Evolutionary conservation across 2,329 filamentous ascomycete species (phyloP).

Genomic region (Epichloe sp.): DNA sequence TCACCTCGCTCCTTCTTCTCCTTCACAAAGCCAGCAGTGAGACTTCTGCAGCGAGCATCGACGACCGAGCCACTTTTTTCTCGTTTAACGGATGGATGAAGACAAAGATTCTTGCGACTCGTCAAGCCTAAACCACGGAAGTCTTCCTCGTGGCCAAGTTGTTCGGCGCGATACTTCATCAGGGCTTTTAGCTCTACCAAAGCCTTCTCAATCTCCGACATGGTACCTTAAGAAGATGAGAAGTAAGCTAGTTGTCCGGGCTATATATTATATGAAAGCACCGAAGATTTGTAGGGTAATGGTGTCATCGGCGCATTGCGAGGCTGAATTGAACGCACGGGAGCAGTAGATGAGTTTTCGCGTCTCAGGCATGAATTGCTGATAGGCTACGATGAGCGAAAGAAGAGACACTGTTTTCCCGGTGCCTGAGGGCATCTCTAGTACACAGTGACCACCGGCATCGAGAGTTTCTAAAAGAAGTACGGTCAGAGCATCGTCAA

Average conservation of each 20-base stretch:
- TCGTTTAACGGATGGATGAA: slow-evolving; percentile 89
- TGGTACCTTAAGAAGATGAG: slow-evolving; percentile 46
- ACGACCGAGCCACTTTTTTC: slow-evolving; percentile 93
- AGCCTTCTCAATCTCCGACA: slow-evolving; percentile 99
- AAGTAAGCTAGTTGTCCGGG: background rate
- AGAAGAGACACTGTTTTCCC: slow-evolving; percentile 94
- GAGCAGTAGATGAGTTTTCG: slow-evolving; percentile 98
- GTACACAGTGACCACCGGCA: slow-evolving; percentile 83
- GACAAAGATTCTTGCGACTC: slow-evolving; percentile 91
- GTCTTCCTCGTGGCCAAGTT: slow-evolving; percentile 84
- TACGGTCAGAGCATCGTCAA: background rate
- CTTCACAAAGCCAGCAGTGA: slow-evolving; percentile 93
- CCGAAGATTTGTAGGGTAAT: background rate
- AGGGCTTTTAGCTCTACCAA: slow-evolving; percentile 78
- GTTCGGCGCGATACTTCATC: slow-evolving; percentile 86
- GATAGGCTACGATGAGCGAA: slow-evolving; percentile 92
- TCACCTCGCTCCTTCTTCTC: slow-evolving; percentile 95
- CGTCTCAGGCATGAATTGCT: slow-evolving; percentile 84
- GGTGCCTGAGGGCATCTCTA: slow-evolving; percentile 98
- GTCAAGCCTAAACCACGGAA: slow-evolving; percentile 87
- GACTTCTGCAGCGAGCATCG: slow-evolving; percentile 86
- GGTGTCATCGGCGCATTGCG: background rate
- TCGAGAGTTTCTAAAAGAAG: slow-evolving; percentile 57
- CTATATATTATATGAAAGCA: background rate
- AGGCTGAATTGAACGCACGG: slow-evolving; percentile 32